Conservation (phyloP, 352 stramenopile species). For the Pythium biforme region DNA sequence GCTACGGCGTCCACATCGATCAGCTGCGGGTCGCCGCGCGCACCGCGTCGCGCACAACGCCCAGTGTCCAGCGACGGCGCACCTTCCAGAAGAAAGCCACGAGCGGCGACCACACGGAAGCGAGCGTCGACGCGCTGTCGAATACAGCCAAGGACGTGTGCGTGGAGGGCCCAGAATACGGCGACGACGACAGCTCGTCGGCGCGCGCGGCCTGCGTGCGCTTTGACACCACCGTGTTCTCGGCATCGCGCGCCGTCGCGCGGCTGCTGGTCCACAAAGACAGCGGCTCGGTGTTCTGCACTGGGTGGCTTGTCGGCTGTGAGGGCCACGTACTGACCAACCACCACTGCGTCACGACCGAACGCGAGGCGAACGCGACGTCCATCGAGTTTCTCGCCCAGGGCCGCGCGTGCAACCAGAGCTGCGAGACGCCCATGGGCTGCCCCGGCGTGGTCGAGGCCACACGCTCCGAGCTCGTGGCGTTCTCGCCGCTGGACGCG, state of each 20-base stretch:
- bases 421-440: constrained; percentile 28
- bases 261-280: constrained; percentile 49
- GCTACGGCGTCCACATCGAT: constrained; percentile 40
- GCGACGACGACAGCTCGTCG: constrained; percentile 23
- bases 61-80: neutral
- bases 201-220: constrained; percentile 29
- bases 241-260: constrained; percentile 28
- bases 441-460: constrained; percentile 38
- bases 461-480: constrained; percentile 34
- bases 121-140: neutral
- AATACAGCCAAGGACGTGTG: neutral
- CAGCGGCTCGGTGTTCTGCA: constrained; percentile 42
- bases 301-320: constrained; percentile 51
- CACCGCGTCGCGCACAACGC: neutral
- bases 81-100: too few species aligned
- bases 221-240: constrained; percentile 20
- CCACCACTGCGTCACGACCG: constrained; percentile 43
- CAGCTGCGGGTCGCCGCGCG: constrained; percentile 31
- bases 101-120: neutral
- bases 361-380: constrained; percentile 31
- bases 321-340: constrained; percentile 61
- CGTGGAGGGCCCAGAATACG: neutral
- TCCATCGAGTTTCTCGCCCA: constrained; percentile 53
- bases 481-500: constrained; percentile 22
- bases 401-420: constrained; percentile 20